Evolutionary conservation across 495 filamentous ascomycete genomes (phyloP).

Genomic region (Neurospora sp.): DNA sequence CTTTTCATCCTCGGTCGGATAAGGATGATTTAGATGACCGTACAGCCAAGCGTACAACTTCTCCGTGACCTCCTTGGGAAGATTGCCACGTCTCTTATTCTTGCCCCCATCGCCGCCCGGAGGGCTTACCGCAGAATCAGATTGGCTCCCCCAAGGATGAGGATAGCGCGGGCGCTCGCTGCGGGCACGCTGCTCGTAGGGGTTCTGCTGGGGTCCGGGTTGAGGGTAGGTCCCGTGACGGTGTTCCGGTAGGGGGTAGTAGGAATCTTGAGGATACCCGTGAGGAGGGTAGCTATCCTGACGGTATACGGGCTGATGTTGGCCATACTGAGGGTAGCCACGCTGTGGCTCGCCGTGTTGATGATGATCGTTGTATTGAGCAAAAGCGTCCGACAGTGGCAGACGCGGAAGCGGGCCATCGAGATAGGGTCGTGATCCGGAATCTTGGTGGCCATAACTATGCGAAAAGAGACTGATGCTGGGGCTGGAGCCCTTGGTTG

Average conservation of each 20-base stretch:
- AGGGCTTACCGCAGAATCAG: not conserved
- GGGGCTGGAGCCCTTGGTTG: not conserved
- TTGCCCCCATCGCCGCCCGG: not conserved
- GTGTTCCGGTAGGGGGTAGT: not conserved
- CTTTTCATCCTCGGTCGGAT: constrained; percentile 88
- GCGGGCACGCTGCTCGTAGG: not conserved
- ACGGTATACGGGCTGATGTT: not conserved
- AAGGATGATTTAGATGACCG: constrained; percentile 68
- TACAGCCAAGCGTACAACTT: constrained; percentile 73
- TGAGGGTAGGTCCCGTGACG: not conserved
- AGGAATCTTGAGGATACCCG: not conserved
- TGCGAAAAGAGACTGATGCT: not conserved
- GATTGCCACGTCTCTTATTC: constrained; percentile 55
- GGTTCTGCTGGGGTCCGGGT: not conserved
- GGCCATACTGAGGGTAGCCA: not conserved
- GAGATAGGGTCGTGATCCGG: not conserved
- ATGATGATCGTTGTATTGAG: not conserved
- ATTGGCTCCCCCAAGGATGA: not conserved
- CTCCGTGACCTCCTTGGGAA: constrained; percentile 79
- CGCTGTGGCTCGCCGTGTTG: not conserved
- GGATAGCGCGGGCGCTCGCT: not conserved
- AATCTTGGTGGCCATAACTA: not conserved
- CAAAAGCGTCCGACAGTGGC: not conserved
- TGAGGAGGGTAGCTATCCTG: not conserved
- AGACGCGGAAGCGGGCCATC: not conserved